These are phyloP conservation scores for Mortierella antarctica DNA, from an alignment of 192 early-diverging fungal species.

Conservation along the genomic window DNA sequence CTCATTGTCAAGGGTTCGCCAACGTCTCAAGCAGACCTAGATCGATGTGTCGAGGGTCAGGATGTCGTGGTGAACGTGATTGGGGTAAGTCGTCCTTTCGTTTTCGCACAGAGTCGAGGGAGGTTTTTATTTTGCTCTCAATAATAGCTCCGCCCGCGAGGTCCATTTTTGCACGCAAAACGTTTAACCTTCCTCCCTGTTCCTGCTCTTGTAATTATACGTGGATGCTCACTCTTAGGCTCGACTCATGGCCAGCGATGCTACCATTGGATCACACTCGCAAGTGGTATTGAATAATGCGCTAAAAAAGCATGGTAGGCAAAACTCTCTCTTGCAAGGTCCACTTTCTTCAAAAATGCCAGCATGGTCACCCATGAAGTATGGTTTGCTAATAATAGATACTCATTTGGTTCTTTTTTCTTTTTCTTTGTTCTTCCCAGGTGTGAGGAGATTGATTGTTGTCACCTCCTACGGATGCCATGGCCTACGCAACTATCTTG, in stretches of 20 bases:
- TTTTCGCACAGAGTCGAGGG: too few relatives aligned
- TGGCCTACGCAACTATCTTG: constrained; percentile 38
- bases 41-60: constrained; percentile 51
- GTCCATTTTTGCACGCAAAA: not conserved
- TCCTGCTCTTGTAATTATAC: not conserved
- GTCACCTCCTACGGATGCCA: constrained; percentile 46
- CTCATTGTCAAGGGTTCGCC: constrained; percentile 49
- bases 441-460: constrained; percentile 42
- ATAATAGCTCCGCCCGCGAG: not conserved
- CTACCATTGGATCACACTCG: constrained; percentile 44
- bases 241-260: constrained; percentile 41
- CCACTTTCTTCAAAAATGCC: not conserved
- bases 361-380: not conserved
- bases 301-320: constrained; percentile 45
- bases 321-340: not conserved
- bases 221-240: constrained; percentile 11
- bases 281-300: constrained; percentile 50
- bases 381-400: not conserved
- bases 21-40: constrained; percentile 42
- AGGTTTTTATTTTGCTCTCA: not conserved
- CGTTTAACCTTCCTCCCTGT: not conserved
- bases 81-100: constrained; percentile 15
- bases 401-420: not conserved
- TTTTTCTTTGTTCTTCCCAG: constrained; percentile 4
- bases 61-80: constrained; percentile 57